Conservation (phyloP, 352 stramenopile species). For the Globisporangium rhizosaccharum region DNA sequence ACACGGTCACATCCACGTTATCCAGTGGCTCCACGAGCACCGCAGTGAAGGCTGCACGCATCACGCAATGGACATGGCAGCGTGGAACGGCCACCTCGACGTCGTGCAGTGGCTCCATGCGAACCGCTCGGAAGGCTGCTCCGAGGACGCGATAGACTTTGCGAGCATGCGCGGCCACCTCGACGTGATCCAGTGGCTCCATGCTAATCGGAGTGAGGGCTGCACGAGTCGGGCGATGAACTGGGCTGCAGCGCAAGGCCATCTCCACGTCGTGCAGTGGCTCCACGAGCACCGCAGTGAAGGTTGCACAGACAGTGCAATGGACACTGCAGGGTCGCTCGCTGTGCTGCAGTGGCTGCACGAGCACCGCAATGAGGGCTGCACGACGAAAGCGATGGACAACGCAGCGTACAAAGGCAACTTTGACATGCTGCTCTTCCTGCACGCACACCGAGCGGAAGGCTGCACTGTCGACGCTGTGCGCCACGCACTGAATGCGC, state of each 20-base stretch:
- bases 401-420: conserved; percentile 18
- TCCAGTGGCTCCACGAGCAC: conserved; percentile 36
- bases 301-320: conserved; percentile 16
- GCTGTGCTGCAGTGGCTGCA: conserved; percentile 15
- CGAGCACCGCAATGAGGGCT: conserved; percentile 13
- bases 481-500: conserved; percentile 8
- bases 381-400: conserved; percentile 22
- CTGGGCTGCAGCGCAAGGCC: conserved; percentile 13
- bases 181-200: conserved; percentile 13
- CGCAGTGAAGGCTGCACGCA: conserved; percentile 24
- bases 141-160: conserved; percentile 50
- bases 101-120: conserved; percentile 59
- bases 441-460: conserved; percentile 13
- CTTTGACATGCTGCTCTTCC: conserved; percentile 20
- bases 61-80: conserved; percentile 7
- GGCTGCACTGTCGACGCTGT: conserved; percentile 6
- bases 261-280: conserved; percentile 21
- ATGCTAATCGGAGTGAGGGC: conserved; percentile 13
- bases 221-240: conserved; percentile 21
- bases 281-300: conserved; percentile 17
- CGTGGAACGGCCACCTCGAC: conserved; percentile 34
- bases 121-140: conserved; percentile 53
- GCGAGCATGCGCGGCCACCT: conserved; percentile 14
- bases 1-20: conserved; percentile 9
- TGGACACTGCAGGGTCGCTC: conserved; percentile 15